Evolutionary conservation across 768 basidiomycete species (phyloP).

Genomic region (Rhodotorula taiwanensis): DNA sequence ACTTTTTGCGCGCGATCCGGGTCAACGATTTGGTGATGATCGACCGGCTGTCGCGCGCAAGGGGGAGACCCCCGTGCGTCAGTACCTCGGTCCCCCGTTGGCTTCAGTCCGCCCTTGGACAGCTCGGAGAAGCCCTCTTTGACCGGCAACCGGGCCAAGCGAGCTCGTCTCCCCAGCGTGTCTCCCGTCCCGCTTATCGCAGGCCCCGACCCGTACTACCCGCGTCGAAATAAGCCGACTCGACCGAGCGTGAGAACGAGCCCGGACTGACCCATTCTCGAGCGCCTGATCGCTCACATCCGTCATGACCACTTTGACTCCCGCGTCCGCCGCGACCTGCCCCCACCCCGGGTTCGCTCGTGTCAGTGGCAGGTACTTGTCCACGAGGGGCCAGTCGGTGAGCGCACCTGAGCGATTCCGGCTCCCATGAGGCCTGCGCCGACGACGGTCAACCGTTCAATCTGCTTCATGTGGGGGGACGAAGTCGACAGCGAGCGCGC

Average conservation of each 20-base stretch:
- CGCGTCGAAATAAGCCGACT: too few relatives aligned
- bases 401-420: slow-evolving; percentile 50
- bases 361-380: too few relatives aligned
- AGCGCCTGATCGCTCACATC: slow-evolving; percentile 30
- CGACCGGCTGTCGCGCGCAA: slow-evolving; percentile 40
- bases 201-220: too few relatives aligned
- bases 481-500: background rate
- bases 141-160: too few relatives aligned
- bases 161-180: background rate
- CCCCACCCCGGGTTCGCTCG: too few relatives aligned
- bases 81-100: too few relatives aligned
- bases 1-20: slow-evolving; percentile 45
- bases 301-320: slow-evolving; percentile 44
- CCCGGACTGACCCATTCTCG: slow-evolving; percentile 24
- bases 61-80: background rate
- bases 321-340: slow-evolving; percentile 44
- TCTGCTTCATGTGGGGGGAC: background rate
- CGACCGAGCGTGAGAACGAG: too few relatives aligned
- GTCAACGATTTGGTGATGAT: slow-evolving; percentile 48
- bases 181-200: too few relatives aligned
- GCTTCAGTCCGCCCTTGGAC: too few relatives aligned
- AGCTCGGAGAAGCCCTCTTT: too few relatives aligned
- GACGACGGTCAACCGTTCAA: slow-evolving; percentile 47
- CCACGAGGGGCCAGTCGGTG: too few relatives aligned
- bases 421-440: slow-evolving; percentile 46